phyloP scores from a whole-genome alignment of 176 grass and related monocot species.

The Chloris gayana region DNA sequence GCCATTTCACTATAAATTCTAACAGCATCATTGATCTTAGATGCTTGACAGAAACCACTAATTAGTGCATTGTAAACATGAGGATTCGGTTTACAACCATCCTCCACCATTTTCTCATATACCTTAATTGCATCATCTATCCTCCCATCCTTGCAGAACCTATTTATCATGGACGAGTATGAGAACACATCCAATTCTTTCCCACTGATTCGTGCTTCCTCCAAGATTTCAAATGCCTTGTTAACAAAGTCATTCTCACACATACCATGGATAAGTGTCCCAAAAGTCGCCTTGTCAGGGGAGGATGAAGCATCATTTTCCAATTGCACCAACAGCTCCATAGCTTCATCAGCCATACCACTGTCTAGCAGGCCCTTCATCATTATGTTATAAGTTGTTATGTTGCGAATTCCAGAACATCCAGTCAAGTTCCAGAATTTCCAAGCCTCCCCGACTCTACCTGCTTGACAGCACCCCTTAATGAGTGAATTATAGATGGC shows the following conservation, averaged over 20 bases:
- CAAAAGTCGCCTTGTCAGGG: constrained; percentile 74
- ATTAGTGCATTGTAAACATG: constrained; percentile 86
- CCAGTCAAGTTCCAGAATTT: constrained; percentile 65
- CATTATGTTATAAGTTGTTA: constrained; percentile 79
- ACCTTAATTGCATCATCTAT: constrained; percentile 57
- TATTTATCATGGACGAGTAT: constrained; percentile 78
- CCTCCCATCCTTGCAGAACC: constrained; percentile 78
- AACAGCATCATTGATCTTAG: constrained; percentile 53
- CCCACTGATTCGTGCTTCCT: constrained; percentile 40
- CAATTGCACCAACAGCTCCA: constrained; percentile 54
- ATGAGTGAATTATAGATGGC: constrained; percentile 73
- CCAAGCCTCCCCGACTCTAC: constrained; percentile 51
- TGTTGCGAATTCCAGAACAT: constrained; percentile 44
- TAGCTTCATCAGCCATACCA: constrained; percentile 60
- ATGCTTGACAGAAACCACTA: constrained; percentile 62
- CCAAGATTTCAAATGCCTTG: constrained; percentile 70
- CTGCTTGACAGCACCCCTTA: constrained; percentile 63
- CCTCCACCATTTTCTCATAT: constrained; percentile 61
- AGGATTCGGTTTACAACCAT: constrained; percentile 67
- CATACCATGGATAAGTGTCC: constrained; percentile 78
- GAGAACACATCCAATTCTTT: constrained; percentile 68
- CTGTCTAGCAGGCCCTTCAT: constrained; percentile 69
- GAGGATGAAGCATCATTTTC: constrained; percentile 51
- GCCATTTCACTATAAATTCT: constrained; percentile 62
- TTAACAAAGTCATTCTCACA: constrained; percentile 75